Evolutionary conservation across 2,329 filamentous ascomycete species (phyloP), one percentile per base, ranked within the genome.

Genomic region (Curvularia eragrostidis): DNA sequence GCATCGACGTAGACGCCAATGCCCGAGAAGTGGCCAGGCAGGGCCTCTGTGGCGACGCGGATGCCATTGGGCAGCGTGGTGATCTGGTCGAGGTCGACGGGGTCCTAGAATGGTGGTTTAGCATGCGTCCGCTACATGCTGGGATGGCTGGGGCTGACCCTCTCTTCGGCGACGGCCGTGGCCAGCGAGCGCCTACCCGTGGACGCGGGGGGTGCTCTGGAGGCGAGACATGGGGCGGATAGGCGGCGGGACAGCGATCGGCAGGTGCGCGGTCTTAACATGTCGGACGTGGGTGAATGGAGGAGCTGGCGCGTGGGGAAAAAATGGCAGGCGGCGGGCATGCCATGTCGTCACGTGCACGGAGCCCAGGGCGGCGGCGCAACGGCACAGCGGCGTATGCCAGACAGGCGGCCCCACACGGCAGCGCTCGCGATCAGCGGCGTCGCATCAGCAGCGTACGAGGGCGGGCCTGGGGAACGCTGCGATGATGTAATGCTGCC

Each of bases 1-100:
- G 92, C 93, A 76, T 98, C 93, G 73, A 99, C 87, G 80, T 97
- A 99, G 62, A 98, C 92, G 43, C 95, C 95, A 15, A 99, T 90
- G 49, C 93, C 95, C 3, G 93, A 91, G 77, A 99, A 99, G 67
- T 93, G 93, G 41, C 95, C 95, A 1, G 94, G 93, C 10, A 98
- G 85, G 55, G 93, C 93, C 77, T 99, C 95, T 43, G 94, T 97
- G 23, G 95, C 95, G 58, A 99, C 92, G 56, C 94, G 91, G 65
- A 99, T 82, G 73, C 95, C 95, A 84, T 99, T 99, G 48, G 92
- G 83, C 15, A 99, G 86, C 1, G 89, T 93, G 7, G 93, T 96
- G 70, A 98, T 89, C 65, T 89, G 83, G 77, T 97, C 92, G 69
- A 97, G 86, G 64, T 97, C 91, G 48, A 88, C 89, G 13, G 92